A percentile compares a stretch with the other conserved stretches of the same genome.
phyloP scores from a whole-genome alignment of 208 protist genomes.

The Lotmaria passim region DNA sequence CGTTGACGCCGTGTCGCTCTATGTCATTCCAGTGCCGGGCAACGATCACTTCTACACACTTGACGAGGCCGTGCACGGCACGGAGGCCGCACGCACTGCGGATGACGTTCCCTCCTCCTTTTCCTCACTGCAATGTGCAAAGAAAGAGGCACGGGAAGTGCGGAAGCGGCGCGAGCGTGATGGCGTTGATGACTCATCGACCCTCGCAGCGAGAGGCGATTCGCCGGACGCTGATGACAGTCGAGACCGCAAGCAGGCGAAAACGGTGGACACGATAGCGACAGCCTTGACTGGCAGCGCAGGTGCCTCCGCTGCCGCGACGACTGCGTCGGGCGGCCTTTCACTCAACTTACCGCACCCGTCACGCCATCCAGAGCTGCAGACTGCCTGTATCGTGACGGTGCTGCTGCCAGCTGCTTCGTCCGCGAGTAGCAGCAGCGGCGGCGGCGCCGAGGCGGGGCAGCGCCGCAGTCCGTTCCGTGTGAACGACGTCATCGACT shows the following conservation, averaged over 20 bases:
- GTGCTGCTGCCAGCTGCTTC: constrained; percentile 17
- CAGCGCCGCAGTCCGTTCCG: constrained; percentile 30
- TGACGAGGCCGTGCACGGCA: constrained; percentile 3
- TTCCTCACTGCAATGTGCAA: no score
- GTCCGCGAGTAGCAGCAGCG: no score
- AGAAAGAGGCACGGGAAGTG: neutral
- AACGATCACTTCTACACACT: constrained; percentile 70
- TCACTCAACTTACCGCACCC: constrained; percentile 43
- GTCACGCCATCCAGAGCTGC: constrained; percentile 12
- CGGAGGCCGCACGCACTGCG: constrained; percentile 9
- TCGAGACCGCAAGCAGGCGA: constrained; percentile 3
- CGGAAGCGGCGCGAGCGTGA: constrained; percentile 30
- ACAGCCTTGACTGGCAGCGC: no score
- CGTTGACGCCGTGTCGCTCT: constrained; percentile 67
- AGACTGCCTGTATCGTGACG: constrained; percentile 39
- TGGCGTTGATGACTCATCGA: neutral
- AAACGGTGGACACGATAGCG: neutral
- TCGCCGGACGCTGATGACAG: constrained; percentile 3
- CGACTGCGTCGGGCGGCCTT: neutral
- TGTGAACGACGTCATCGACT: constrained; percentile 76
- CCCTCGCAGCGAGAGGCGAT: no score
- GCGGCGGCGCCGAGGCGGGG: neutral
- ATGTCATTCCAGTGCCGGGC: constrained; percentile 84
- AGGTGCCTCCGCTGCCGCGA: neutral
- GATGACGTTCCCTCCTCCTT: neutral